These are phyloP conservation scores for Setaria italica DNA, from an alignment of 202 grass and related monocot genomes.

Conservation along the genomic window DNA sequence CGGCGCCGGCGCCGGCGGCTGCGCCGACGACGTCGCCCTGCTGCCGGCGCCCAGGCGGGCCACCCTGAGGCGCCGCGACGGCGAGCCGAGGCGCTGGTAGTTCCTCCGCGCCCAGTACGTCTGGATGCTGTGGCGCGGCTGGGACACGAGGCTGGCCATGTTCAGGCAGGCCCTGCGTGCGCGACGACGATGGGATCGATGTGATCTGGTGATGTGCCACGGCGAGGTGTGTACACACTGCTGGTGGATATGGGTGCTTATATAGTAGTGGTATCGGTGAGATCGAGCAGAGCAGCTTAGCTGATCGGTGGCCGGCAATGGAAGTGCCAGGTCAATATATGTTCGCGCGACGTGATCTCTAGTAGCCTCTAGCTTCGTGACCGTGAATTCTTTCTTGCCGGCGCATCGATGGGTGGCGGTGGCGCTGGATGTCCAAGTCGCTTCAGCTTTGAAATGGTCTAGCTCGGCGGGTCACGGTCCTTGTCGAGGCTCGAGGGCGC, in stretches of 20 bases:
- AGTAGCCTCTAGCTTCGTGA: not conserved
- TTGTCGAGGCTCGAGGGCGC: not conserved
- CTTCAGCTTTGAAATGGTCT: conserved; percentile 44
- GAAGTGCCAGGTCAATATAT: conserved; percentile 3
- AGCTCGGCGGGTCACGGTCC: conserved; percentile 11
- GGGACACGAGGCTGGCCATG: conserved; percentile 63
- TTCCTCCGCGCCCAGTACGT: conserved; percentile 60
- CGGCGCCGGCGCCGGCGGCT: not conserved
- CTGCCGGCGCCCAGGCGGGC: conserved; percentile 40
- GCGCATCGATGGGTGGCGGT: conserved; percentile 24
- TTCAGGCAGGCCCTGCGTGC: not conserved
- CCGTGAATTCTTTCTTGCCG: conserved; percentile 39
- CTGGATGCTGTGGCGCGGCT: conserved; percentile 58
- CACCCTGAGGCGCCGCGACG: conserved; percentile 46
- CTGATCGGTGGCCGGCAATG: conserved; percentile 7
- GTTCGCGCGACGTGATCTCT: not conserved
- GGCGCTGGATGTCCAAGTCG: not conserved
- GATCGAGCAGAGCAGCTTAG: not conserved
- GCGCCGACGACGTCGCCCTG: not conserved
- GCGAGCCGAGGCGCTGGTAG: conserved; percentile 49
- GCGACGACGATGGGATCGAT: not conserved
- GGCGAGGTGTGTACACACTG: not conserved
- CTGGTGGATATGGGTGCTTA: not conserved
- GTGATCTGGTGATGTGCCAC: not conserved
- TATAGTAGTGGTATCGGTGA: not conserved